Base-by-base conservation (phyloP, 1,139 yeast species). In the Yamadazyma diospyri region DNA sequence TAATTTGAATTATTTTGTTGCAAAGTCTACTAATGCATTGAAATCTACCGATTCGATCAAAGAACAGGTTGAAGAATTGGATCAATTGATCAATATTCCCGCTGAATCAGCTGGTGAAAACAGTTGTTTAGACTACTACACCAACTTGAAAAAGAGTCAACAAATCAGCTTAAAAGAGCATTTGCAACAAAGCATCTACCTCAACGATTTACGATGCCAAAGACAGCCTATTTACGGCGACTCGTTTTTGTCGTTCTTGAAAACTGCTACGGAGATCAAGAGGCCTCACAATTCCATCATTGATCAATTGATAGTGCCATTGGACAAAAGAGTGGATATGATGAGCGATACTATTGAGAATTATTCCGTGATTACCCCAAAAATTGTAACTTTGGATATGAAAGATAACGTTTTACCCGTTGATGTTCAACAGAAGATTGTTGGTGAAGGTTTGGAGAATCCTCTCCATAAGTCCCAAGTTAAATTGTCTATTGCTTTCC, bases 401-500 rank as follows among this genome's bases (percentile, higher is more conserved):
- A 74, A 82, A 24, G 77, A 78, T 32, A 62, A 78, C 38, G 43
- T 74, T 4, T 71, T 81, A 15, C 72, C 80, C 1, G 15, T 53
- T 27, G 39, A 61, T 34, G 47, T 57, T 32, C 49, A 63, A 47
- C 40, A 51, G 4, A 57, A 50, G 32, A 47, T 75, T 1, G 47
- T 53, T 35, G 53, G 53, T 27, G 66, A 67, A 22, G 66, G 62
- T 10, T 79, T 83, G 37, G 51, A 51, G 2, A 69, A 69, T 31
- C 88, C 95, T 10, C 81, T 87, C 60, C 96, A 88, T 50, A 78
- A 79, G 40, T 64, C 94, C 1, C 97, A 92, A 55, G 84, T 87
- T 13, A 85, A 88, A 49, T 64, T 88, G 31, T 82, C 97, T 0
- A 87, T 94, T 48, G 97, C 95, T 11, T 94, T 94, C 55, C 99